Base-by-base conservation (phyloP, 441 rosid species). In the Gossypium aridum region DNA sequence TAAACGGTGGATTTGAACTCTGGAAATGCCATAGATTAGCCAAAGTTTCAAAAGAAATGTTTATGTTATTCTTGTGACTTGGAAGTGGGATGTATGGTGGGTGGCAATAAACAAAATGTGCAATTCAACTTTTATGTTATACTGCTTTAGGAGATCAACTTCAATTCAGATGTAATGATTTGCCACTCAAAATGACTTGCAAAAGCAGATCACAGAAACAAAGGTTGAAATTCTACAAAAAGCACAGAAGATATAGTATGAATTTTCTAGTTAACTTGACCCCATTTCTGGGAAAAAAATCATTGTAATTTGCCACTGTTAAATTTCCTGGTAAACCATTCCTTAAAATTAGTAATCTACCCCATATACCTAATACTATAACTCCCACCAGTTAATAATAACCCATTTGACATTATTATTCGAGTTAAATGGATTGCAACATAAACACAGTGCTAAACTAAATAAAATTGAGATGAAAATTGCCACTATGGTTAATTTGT, bases 1-100 rank as follows among this genome's bases (percentile, higher is more conserved):
- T 94, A 85, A 94, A 96, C n/a, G 98, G 99, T 0, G 98, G 99
- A 84, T 96, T 92, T 65, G 99, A 96, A 88, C 98, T 96, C 99
- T 93, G 94, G 78, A 82, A 91, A 76, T 73, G 76, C 76, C 6
- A 49, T 26, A 43, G 63, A 73, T 80, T 77, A 83, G 85, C 71
- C 73, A 78, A 75, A 23, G 23, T 56, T 53, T 12, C n/a, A 74
- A 81, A 70, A 34, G 31, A 57, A 39, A 79, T 51, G n/a, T 69
- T 53, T 23, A 45, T 54, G 45, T 69, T 51, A 34, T 20, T 71
- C 16, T 37, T 34, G 28, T 17, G 64, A 54, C 63, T 55, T 26
- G 49, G 49, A 70, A 70, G 49, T 17, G 64, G 19, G 39, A 67
- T 16, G 37, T 10, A 10, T 2, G 39, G 19, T 2, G 53, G 51